These are phyloP conservation scores for Phialocephala subalpina DNA, from an alignment of 2,329 filamentous ascomycete species.

Conservation along the genomic window DNA sequence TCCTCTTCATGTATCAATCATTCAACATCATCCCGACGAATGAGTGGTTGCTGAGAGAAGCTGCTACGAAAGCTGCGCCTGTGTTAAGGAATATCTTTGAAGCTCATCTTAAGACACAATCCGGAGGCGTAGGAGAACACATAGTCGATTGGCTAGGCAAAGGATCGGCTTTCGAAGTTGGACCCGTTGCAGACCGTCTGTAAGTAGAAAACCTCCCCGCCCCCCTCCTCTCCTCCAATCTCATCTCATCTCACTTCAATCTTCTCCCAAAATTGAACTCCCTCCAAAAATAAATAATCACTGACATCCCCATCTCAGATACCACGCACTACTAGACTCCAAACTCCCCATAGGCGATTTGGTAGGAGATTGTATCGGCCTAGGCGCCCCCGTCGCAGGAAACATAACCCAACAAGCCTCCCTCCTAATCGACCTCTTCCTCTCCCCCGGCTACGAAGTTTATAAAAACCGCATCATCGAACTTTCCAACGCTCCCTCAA, in stretches of 20 bases:
- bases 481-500: constrained; percentile 54
- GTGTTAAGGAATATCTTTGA: constrained; percentile 51
- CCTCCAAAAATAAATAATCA: no score
- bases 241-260: no score
- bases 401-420: constrained; percentile 57
- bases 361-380: constrained; percentile 58
- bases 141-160: constrained; percentile 56
- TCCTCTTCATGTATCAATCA: constrained; percentile 58
- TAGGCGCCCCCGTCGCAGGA: constrained; percentile 58
- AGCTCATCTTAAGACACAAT: constrained; percentile 54
- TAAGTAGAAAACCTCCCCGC: no score
- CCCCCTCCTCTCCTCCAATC: no score
- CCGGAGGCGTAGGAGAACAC: constrained; percentile 49
- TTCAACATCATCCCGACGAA: constrained; percentile 59
- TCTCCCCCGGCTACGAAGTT: constrained; percentile 56
- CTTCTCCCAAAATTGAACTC: no score
- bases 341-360: constrained; percentile 56
- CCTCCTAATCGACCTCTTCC: constrained; percentile 59
- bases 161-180: constrained; percentile 57
- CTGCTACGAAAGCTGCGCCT: constrained; percentile 49
- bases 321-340: constrained; percentile 55
- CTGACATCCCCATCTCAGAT: no score
- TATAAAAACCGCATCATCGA: constrained; percentile 60
- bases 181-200: constrained; percentile 57
- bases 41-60: constrained; percentile 57